Evolutionary conservation across 2,329 filamentous ascomycete genomes (phyloP), one percentile per base, ranked within the genome.

Genomic region (Chrysoporthe puriensis): DNA sequence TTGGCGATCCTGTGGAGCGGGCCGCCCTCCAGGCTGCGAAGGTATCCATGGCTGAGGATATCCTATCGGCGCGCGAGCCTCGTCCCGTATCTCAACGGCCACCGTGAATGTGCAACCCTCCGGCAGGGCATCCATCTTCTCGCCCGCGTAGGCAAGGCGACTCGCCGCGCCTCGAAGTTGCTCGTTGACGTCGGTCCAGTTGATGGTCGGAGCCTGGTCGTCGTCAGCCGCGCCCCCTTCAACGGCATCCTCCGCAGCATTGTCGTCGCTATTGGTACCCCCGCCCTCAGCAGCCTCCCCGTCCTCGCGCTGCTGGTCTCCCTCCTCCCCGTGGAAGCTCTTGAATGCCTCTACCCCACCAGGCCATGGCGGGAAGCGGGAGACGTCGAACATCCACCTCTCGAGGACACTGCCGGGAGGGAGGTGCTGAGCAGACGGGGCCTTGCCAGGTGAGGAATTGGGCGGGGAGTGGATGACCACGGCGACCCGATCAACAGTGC

Each of bases 61-160:
- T 64, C 83, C 84, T 70, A 89, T 87, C 0, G 88, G 88, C 11
- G 86, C 82, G 13, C 84, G 78, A 0, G 82, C 83, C 52, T 88
- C 83, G 32, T 90, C 86, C 50, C 86, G 86, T 71, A 94, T 76
- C 77, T 95, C 92, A 52, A 95, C 85, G 0, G 89, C 90, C n/a
- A 95, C 77, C 0, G 91, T 92, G 76, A 92, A 95, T 0, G 90
- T 91, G 76, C 91, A 93, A 1, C 85, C 85, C 1, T 83, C 78
- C 0, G 91, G 90, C 32, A 94, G 75, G 0, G 83, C 77, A 0
- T 77, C 79, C 70, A 93, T 81, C 66, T 81, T 83, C 69, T 88
- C 84, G 9, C 84, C 87, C 3, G 86, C 84, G 68, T 88, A 85
- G 0, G 87, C 85, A 16, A 95, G 79, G 59, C 86, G 85, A 64